Evolutionary conservation across 1,284 basidiomycete genomes (phyloP).

Genomic region (Trametes sp.): DNA sequence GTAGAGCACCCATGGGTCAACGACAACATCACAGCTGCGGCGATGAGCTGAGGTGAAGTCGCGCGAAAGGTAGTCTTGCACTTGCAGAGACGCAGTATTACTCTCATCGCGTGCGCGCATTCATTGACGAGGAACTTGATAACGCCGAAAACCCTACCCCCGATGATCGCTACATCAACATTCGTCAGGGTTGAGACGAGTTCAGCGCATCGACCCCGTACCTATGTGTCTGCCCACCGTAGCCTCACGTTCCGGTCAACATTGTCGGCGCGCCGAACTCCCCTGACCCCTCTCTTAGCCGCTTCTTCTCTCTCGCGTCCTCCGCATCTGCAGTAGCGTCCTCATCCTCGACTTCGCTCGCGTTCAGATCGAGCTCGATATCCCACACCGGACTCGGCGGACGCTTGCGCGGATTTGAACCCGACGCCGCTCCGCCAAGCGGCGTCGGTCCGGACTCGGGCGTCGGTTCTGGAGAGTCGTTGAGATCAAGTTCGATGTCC

Average conservation of each 20-base stretch:
- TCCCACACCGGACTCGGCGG: conserved; percentile 58
- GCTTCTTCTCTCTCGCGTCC: conserved; percentile 15
- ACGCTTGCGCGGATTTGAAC: conserved; percentile 14
- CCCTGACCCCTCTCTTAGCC: conserved; percentile 25
- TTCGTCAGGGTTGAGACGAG: no score
- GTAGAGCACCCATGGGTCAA: no score
- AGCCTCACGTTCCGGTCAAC: conserved; percentile 13
- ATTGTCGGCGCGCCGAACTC: conserved; percentile 32
- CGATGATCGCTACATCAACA: no score
- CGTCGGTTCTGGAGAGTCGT: conserved; percentile 34
- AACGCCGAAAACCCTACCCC: no score
- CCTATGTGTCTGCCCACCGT: no score
- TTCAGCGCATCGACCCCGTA: no score
- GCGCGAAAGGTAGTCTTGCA: no score
- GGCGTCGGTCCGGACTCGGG: conserved; percentile 28
- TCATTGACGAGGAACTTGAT: no score
- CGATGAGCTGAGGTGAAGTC: no score
- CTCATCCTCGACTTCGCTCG: conserved; percentile 40
- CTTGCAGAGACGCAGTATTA: no score
- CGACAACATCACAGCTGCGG: no score
- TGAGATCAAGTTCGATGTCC: conserved; percentile 50
- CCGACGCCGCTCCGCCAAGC: not conserved
- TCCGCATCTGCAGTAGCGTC: not conserved
- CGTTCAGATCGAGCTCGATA: conserved; percentile 60
- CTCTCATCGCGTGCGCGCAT: no score